These are phyloP conservation scores for Globisporangium recalcitrans DNA, from an alignment of 352 stramenopile species.

Conservation along the genomic window DNA sequence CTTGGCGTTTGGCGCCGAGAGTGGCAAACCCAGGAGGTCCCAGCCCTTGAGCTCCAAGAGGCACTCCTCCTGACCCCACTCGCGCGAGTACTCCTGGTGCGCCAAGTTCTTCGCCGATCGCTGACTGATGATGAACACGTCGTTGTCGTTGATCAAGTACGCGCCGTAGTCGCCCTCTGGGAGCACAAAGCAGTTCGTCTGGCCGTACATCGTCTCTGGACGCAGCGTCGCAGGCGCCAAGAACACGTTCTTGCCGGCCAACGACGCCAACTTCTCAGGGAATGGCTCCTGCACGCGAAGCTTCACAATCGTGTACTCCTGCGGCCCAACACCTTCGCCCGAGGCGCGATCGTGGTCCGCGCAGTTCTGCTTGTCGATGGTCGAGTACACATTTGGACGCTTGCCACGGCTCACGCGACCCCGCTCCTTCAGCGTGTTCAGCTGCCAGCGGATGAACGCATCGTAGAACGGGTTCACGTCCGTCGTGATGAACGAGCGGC, in stretches of 20 bases:
- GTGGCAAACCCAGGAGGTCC: constrained; percentile 95
- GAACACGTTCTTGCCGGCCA: constrained; percentile 92
- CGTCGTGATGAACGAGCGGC: constrained; percentile 99
- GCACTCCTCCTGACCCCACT: constrained; percentile 87
- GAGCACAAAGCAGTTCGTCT: constrained; percentile 99
- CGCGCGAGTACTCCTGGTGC: constrained; percentile 91
- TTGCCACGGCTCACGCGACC: constrained; percentile 91
- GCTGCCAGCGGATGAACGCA: constrained; percentile 99
- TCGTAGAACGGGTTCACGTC: constrained; percentile 99
- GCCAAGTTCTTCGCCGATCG: constrained; percentile 93
- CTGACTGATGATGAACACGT: constrained; percentile 95
- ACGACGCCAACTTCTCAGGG: constrained; percentile 64
- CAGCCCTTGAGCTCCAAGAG: constrained; percentile 91
- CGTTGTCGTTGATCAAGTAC: constrained; percentile 93
- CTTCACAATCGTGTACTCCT: constrained; percentile 99
- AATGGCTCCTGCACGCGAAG: constrained; percentile 87
- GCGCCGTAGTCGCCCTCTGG: constrained; percentile 98
- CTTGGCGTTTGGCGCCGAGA: constrained; percentile 93
- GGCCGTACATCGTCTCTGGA: constrained; percentile 99
- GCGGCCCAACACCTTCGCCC: constrained; percentile 97
- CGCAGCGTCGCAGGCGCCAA: constrained; percentile 97
- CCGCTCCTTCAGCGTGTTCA: constrained; percentile 94
- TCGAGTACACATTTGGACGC: constrained; percentile 97
- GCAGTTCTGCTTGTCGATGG: constrained; percentile 98
- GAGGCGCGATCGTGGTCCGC: constrained; percentile 98